Evolutionary conservation across 352 stramenopile species (phyloP).

Genomic region (Globisporangium solare): DNA sequence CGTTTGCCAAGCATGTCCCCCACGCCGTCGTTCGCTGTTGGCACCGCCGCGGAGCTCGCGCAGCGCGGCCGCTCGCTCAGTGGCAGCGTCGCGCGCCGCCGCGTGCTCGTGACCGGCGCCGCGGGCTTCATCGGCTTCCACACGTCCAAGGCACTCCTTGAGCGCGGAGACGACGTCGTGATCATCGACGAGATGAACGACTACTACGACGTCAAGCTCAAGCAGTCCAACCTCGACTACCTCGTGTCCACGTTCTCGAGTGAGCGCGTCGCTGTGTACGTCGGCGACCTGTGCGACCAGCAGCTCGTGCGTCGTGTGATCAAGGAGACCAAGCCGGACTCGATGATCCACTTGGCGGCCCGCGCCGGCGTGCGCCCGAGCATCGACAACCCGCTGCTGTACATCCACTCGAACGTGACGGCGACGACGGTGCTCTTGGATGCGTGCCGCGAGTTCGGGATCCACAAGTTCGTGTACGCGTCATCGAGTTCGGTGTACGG

Average conservation of each 20-base stretch:
- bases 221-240: slow-evolving; percentile 92
- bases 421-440: slow-evolving; percentile 94
- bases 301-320: slow-evolving; percentile 89
- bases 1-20: slow-evolving; percentile 18
- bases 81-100: slow-evolving; percentile 5
- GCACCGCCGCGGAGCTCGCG: slow-evolving; percentile 10
- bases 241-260: slow-evolving; percentile 53
- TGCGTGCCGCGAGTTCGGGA: slow-evolving; percentile 81
- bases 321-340: slow-evolving; percentile 70
- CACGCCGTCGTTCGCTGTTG: slow-evolving; percentile 16
- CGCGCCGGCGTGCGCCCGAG: slow-evolving; percentile 95
- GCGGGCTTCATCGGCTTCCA: slow-evolving; percentile 97
- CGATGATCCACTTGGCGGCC: slow-evolving; percentile 95
- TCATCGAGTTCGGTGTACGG: slow-evolving; percentile 95
- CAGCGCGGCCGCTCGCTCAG: slow-evolving; percentile 8
- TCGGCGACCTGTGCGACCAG: slow-evolving; percentile 94
- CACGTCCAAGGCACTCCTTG: slow-evolving; percentile 87
- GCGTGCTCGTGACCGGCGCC: slow-evolving; percentile 88
- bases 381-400: slow-evolving; percentile 97
- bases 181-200: slow-evolving; percentile 99
- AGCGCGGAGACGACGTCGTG: slow-evolving; percentile 90
- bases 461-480: slow-evolving; percentile 96
- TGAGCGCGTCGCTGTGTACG: slow-evolving; percentile 69
- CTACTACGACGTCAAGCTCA: slow-evolving; percentile 98
- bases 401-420: slow-evolving; percentile 97